Base-by-base conservation (phyloP, 2,329 filamentous ascomycete genomes). In the Fusarium protoensiforme region DNA sequence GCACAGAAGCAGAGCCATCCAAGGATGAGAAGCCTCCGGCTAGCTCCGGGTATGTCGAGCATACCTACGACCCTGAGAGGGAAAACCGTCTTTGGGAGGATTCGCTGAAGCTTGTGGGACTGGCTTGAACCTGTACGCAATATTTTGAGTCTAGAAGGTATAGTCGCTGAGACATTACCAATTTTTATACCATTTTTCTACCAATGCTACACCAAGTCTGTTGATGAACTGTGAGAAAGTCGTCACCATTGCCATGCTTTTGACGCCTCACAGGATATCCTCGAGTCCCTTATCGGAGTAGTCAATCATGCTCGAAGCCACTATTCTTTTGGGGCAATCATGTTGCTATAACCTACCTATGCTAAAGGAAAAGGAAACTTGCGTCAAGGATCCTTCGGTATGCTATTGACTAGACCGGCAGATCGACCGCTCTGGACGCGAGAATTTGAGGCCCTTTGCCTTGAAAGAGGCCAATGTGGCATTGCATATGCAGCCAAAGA, bases 31-130 rank as follows among this genome's bases (percentile, higher is more conserved):
- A 11, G 16, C 27, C 38, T 4, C 2, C n/a, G 20, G 10, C 29
- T 11, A 20, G 51, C 14, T 48, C 58, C 5, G 71, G 61, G 16
- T 63, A 71, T 60, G 61, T 51, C 8, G 51, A 54, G 6, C 59
- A 76, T 51, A 61, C 62, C 1, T 73, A 75, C 27, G 56, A 76
- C 10, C 41, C 61, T 14, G 65, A 71, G 16, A 33, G n/a, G 1
- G 73, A 75, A 39, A 27, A 24, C 13, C 63, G 67, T 3, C 69
- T 75, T 46, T 75, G 73, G 73, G 8, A 65, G 10, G 72, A 75
- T 38, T 73, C 73, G 4, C 10, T 75, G 18, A 64, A 67, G 43
- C n/a, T 75, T 31, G 73, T 75, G 5, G 67, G 73, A 1, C 22
- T 73, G 18, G 67, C 63, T 33, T 71, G 7, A 38, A 6, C 18